Evolutionary conservation across 352 stramenopile genomes (phyloP).

Genomic region (Phytophthora fragariae): DNA sequence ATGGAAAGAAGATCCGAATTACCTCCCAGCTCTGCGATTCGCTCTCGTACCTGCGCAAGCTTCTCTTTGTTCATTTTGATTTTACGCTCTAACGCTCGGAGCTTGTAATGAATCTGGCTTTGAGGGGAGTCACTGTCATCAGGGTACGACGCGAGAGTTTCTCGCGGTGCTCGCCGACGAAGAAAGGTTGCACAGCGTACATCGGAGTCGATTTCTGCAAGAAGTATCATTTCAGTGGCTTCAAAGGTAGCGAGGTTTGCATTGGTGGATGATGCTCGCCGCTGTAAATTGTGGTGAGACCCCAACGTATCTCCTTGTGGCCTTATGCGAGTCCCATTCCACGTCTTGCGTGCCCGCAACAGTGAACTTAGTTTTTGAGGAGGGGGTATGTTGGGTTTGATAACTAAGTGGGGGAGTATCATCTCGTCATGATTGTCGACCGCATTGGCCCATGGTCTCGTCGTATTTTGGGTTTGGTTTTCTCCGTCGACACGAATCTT

Average conservation of each 20-base stretch:
- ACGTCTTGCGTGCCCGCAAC: conserved; percentile 15
- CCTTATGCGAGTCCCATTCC: conserved; percentile 11
- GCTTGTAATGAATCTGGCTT: conserved; percentile 37
- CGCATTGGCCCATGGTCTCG: not conserved
- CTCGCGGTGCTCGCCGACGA: conserved; percentile 21
- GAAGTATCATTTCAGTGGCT: conserved; percentile 45
- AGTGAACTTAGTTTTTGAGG: conserved; percentile 6
- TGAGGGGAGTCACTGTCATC: conserved; percentile 6
- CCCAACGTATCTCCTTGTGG: not conserved
- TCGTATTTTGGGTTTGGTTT: not conserved
- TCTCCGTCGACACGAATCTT: not conserved
- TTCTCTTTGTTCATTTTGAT: conserved; percentile 57
- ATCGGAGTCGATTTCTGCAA: conserved; percentile 51
- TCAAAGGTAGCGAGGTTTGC: conserved; percentile 40
- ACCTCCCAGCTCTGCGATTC: conserved; percentile 33
- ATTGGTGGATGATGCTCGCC: conserved; percentile 18
- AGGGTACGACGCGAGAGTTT: not conserved
- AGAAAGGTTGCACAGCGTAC: conserved; percentile 45
- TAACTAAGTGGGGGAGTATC: conserved; percentile 11
- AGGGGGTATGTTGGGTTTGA: conserved; percentile 3
- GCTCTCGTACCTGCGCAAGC: conserved; percentile 37
- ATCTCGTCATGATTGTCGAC: conserved; percentile 1
- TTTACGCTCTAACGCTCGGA: conserved; percentile 38
- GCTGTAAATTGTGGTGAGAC: not conserved
- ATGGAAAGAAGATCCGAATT: not conserved